Conservation (phyloP, 1,284 basidiomycete species). For the Fistulina hepatica region DNA sequence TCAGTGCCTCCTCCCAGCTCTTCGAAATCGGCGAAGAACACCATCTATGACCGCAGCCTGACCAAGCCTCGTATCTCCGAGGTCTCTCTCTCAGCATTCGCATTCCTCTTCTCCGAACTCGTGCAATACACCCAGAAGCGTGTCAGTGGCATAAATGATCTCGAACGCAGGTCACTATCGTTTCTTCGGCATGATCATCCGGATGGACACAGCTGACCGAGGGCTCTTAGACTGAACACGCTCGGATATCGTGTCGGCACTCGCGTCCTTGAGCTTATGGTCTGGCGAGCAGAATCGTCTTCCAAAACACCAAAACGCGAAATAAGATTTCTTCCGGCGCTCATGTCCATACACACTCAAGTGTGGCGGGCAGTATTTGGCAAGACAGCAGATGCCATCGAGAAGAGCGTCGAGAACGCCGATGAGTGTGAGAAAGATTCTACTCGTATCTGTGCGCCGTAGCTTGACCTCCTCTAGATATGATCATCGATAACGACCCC, state of each 20-base stretch:
- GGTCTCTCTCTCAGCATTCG: constrained; percentile 73
- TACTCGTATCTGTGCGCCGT: constrained; percentile 2
- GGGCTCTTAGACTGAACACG: constrained; percentile 58
- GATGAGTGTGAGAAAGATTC: constrained; percentile 80
- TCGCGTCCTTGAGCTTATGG: constrained; percentile 71
- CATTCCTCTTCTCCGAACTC: constrained; percentile 85
- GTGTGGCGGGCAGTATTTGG: constrained; percentile 94
- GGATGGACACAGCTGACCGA: constrained; percentile 3
- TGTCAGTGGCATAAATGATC: constrained; percentile 88
- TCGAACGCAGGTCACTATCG: constrained; percentile 63
- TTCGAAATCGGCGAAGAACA: constrained; percentile 42
- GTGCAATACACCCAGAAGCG: constrained; percentile 93
- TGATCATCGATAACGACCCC: constrained; percentile 97
- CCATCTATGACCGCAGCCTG: constrained; percentile 76
- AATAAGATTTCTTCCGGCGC: constrained; percentile 75
- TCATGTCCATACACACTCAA: constrained; percentile 88
- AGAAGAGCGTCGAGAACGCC: constrained; percentile 89
- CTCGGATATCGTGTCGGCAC: constrained; percentile 85
- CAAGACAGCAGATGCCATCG: constrained; percentile 86
- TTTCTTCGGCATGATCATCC: neutral
- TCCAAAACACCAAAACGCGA: constrained; percentile 81
- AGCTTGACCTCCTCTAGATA: constrained; percentile 48
- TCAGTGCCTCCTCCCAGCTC: constrained; percentile 51
- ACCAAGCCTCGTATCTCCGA: constrained; percentile 76
- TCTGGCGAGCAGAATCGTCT: constrained; percentile 58